Base-by-base conservation (phyloP, 1,139 yeast species). In the Geotrichum aggregatum region DNA sequence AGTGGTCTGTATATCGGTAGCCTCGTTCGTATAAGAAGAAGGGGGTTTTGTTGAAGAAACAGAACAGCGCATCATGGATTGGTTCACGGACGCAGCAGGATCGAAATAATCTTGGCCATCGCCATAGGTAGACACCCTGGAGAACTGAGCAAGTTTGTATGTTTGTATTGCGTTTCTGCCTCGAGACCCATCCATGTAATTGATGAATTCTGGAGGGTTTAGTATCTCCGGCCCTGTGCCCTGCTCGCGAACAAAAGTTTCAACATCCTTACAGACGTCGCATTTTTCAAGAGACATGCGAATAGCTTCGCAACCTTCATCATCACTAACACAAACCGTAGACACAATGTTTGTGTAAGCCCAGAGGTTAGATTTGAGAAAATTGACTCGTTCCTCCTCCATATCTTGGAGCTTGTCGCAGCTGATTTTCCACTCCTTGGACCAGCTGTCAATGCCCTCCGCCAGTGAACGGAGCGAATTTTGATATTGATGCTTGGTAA, bases 291-390 rank as follows among this genome's bases (percentile, higher is more conserved):
- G 75, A 1, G 78, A 70, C 8, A 81, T 69, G 52, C 96, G 76
- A 16, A 89, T 78, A 54, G 75, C 73, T 63, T 88, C 96, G 50
- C 86, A 86, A n/a, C 70, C 70, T 50, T 82, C 86, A 63, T 87
- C 96, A 60, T 84, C 85, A 49, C 81, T 81, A 22, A 88, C 92
- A 65, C 95, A 87, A 4, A 83, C 76, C 0, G 88, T 77, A 3
- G 95, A 87, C 11, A 86, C 75, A 50, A 83, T 76, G 66, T 88
- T 88, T 50, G 95, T 83, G 66, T 77, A 91, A 43, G 83, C 85
- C 84, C 96, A 94, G 58, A 94, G 69, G 62, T 84, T 87, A 16
- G 85, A 74, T 62, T 89, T 87, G 54, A 87, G 66, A 55, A 83
- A 78, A 61, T 85, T 85, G 52, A 89, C 80, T 58, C 96, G 77